Evolutionary conservation across 176 grass and related monocot genomes (phyloP), one percentile per base, ranked within the genome.

Genomic region (Poa annua): DNA sequence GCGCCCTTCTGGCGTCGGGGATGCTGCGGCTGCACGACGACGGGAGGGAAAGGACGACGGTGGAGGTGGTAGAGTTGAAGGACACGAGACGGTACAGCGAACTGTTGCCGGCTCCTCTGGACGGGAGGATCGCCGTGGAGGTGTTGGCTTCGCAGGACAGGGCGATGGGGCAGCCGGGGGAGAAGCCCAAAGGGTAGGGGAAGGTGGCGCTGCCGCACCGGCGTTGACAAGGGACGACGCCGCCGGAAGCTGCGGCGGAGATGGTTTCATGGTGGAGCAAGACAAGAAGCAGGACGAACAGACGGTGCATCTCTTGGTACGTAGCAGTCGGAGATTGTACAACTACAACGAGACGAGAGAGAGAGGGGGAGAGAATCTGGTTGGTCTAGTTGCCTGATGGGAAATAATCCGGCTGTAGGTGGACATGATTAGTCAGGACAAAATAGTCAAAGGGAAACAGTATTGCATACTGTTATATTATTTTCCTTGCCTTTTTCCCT

Each of bases 101-200:
- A 3, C 5, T 44, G 3, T 10, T 7, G 6, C 7, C 0, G 22
- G 0, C 9, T 59, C 21, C 5, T 11, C 11, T 2, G 20, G 17
- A 47, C 3, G 12, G 19, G 42, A 85, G 83, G 3, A 88, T 17
- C n/a, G 57, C 0, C 14, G 50, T 33, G 9, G 66, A 75, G 0
- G 10, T 1, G 24, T 12, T 63, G 39, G 41, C 26, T 76, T 80
- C 57, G 84, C 88, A 94, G 45, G 29, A 32, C 1, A 94, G 74
- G 5, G 0, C 0, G 81, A 97, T 88, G 2, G 20, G 65, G 78
- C 92, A 97, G 20, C 20, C 60, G 9, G 14, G 3, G 24, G 86
- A 88, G 90, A 97, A 97, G 57, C 92, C 92, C 8, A 97, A 77
- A 0, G 95, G 95, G 54, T 91, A 97, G 0, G 84, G 75, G 3